Base-by-base conservation (phyloP, 2,329 filamentous ascomycete genomes). In the Stemphylium beticola region DNA sequence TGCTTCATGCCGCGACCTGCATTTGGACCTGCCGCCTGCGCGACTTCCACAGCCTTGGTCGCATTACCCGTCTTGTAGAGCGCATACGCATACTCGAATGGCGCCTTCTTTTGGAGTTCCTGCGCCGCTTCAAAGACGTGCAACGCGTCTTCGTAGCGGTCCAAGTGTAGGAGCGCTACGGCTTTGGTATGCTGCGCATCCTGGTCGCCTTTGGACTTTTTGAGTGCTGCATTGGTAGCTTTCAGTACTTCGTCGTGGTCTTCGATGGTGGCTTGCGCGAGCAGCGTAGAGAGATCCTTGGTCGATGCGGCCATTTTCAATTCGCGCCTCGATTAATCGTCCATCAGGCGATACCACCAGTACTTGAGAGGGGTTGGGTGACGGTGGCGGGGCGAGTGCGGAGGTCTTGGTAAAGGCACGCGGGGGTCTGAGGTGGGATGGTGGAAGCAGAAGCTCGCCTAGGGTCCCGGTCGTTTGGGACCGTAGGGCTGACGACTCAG, bases 81-180 rank as follows among this genome's bases (percentile, higher is more conserved):
- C n/a, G 89, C 88, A 78, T 96, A 96, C 2, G 89, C 85, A 71
- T 87, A 87, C 74, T 93, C 91, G 38, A 93, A 80, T 14, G 77
- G 69, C 62, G 87, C 90, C 53, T 77, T 76, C 34, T 83, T 78
- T 69, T 87, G 84, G 53, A 93, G 77, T 60, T 78, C 79, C 53
- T 83, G 79, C 15, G 81, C 86, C 32, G 87, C 84, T 55, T 87
- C 83, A 55, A 93, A 83, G 50, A 85, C 83, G 55, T 85, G 85
- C 42, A 92, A 79, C 40, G 89, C 90, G 74, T 95, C 91, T 53
- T 90, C 85, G 74, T 89, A 95, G 54, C 90, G 88, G 75, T 95
- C 91, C 64, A 95, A 85, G 73, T 92, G 92, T 60, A 95, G 81
- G 17, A 95, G 82, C 18, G 91, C 90, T 39, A 93, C 83, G 12